Base-by-base conservation (phyloP, 208 protist species). In the Angomonas ambiguus region DNA sequence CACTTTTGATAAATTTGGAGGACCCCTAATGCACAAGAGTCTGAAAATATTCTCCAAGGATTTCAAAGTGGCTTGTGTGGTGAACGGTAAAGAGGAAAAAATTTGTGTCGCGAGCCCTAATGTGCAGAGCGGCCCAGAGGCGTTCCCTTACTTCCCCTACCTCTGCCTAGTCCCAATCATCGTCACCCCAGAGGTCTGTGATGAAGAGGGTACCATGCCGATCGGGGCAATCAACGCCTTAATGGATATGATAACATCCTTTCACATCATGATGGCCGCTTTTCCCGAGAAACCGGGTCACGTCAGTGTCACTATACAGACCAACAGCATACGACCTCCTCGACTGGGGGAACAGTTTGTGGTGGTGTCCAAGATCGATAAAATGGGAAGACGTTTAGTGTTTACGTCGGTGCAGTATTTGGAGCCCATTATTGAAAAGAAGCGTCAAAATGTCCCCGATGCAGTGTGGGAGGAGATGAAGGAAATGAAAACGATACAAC, bases 211-310 rank as follows among this genome's bases (percentile, higher is more conserved):
- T 11, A 65, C 1, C 67, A 74, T 71, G 56, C 28, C 38, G 8
- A 55, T 65, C 2, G 49, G 68, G 31, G 67, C 67, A 11, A 28
- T 27, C 1, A 64, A 61, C 27, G 28, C 51, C 24, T 31, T 79
- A 31, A 63, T 74, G 53, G 80, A 88, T 69, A 80, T 72, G 33
- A 72, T 71, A 6, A 87, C 82, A 2, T 86, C 78, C 6, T 69
- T 87, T 35, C 82, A 89, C 66, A 74, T 88, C 13, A 77, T 82
- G 35, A 56, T 81, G 35, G 72, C 74, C 1, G 28, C 56, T 22
- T 51, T 75, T 42, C 74, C 77, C 11, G 13, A 67, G 20, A 56
- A 13, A 24, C 49, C 60, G 22, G 74, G 74, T 2, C 81, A 83
- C 65, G 77, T 79, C 1, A 80, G 73, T 20, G 61, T 87, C 4